Conservation (phyloP, 2,329 filamentous ascomycete genomes). For the Alternaria postmessia region DNA sequence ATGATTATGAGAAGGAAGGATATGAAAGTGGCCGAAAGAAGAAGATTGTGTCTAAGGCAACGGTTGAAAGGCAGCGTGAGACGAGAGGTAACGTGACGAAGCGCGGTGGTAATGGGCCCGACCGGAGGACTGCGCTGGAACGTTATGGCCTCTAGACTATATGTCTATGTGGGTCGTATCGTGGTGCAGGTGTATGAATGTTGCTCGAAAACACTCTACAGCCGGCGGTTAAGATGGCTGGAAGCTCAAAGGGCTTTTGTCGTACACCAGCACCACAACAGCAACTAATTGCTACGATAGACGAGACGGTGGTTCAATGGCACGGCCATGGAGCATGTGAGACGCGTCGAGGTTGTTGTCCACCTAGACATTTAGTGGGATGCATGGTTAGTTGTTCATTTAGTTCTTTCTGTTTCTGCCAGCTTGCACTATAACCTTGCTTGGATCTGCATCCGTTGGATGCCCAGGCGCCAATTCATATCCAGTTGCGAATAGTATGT, state of each 20-base stretch:
- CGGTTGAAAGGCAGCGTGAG: not conserved
- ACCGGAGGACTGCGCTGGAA: not conserved
- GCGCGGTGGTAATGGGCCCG: not conserved
- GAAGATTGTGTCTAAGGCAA: not conserved
- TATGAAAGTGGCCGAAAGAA: not conserved
- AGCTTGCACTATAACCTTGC: not conserved
- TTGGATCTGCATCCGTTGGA: not conserved
- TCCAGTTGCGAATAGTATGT: not conserved
- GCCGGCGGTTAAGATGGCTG: not conserved
- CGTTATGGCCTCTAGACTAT: not conserved
- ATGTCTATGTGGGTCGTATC: not conserved
- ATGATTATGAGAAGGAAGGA: not conserved
- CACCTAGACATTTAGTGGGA: no score
- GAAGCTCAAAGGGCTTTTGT: no score
- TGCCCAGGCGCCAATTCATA: not conserved
- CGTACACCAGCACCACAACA: no score
- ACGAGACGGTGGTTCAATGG: no score
- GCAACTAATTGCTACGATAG: no score
- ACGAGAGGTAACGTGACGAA: not conserved
- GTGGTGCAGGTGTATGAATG: not conserved
- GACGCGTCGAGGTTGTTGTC: not conserved
- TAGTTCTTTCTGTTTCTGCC: not conserved
- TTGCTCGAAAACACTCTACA: not conserved
- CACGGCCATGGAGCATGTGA: not conserved
- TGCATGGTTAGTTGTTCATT: not conserved